Conservation (phyloP, 345 rosid genomes). For the Carallia brachiata region DNA sequence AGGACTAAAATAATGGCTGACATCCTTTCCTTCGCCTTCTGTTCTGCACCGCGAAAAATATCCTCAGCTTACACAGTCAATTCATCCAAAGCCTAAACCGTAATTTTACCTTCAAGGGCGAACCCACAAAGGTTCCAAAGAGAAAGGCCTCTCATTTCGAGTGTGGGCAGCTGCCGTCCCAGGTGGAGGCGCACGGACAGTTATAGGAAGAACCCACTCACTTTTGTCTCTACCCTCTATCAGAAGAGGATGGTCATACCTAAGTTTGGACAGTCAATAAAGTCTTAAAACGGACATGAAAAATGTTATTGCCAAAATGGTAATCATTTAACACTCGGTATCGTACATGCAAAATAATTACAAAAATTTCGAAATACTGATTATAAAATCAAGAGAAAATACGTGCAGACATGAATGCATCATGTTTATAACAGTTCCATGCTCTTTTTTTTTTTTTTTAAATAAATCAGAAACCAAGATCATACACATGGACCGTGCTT, state of each 20-base stretch:
- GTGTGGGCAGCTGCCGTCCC: conserved; percentile 47
- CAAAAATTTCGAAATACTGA: background rate
- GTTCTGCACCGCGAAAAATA: no score
- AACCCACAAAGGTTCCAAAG: conserved; percentile 75
- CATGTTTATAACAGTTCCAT: no score
- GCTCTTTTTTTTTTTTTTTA: no score
- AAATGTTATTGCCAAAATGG: no score
- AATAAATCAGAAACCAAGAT: no score
- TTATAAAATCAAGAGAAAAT: background rate
- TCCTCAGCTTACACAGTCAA: no score
- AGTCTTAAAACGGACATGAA: background rate
- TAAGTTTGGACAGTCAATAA: conserved; percentile 29
- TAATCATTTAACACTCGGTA: no score
- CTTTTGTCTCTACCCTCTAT: conserved; percentile 75
- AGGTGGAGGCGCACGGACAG: conserved; percentile 83
- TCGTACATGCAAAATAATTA: background rate
- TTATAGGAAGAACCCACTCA: conserved; percentile 95
- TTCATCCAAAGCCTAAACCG: no score
- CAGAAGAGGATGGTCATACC: conserved; percentile 90
- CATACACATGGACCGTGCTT: no score
- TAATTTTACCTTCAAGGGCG: conserved; percentile 41
- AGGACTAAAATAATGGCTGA: no score
- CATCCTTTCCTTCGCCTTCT: no score
- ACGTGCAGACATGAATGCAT: background rate
- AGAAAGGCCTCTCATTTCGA: conserved; percentile 54